A percentile compares a stretch with the other conserved stretches of the same genome.
Evolutionary conservation across 2,329 filamentous ascomycete genomes (phyloP).

Genomic region (Cucurbitaria berberidis): DNA sequence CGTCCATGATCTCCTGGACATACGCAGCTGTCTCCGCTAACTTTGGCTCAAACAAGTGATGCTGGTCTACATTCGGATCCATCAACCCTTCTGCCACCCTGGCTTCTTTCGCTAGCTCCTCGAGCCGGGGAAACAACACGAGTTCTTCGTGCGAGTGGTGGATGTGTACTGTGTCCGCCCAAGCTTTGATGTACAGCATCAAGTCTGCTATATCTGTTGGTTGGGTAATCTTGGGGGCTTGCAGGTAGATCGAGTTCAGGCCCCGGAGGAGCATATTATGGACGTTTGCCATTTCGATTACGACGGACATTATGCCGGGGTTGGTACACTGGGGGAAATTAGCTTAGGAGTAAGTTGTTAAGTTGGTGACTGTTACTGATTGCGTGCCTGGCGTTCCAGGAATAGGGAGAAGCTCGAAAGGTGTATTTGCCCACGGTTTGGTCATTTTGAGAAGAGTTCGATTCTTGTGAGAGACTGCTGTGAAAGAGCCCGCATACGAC

Average conservation of each 20-base stretch:
- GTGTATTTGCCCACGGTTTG: not conserved
- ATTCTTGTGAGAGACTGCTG: too few relatives aligned
- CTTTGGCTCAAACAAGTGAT: constrained; percentile 41
- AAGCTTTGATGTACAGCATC: constrained; percentile 39
- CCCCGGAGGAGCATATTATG: constrained; percentile 48
- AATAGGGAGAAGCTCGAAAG: not conserved
- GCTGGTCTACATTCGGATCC: constrained; percentile 43
- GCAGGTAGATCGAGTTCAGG: constrained; percentile 47
- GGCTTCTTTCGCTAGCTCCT: constrained; percentile 34
- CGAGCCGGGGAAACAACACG: constrained; percentile 46
- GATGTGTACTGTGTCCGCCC: constrained; percentile 45
- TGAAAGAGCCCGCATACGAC: too few relatives aligned
- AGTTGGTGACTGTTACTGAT: not conserved
- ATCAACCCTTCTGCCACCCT: constrained; percentile 30
- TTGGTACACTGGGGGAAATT: not conserved
- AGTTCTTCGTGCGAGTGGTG: constrained; percentile 47
- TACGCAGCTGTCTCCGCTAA: constrained; percentile 38
- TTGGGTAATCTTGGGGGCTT: constrained; percentile 31
- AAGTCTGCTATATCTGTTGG: constrained; percentile 33
- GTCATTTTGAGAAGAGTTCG: too few relatives aligned
- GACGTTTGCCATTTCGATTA: constrained; percentile 43
- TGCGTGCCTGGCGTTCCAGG: not conserved
- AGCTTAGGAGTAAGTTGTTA: not conserved
- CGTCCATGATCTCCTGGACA: constrained; percentile 1
- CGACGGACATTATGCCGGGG: constrained; percentile 2